Conservation (phyloP, 2,329 filamentous ascomycete species). For the Xylariaceae sp. region DNA sequence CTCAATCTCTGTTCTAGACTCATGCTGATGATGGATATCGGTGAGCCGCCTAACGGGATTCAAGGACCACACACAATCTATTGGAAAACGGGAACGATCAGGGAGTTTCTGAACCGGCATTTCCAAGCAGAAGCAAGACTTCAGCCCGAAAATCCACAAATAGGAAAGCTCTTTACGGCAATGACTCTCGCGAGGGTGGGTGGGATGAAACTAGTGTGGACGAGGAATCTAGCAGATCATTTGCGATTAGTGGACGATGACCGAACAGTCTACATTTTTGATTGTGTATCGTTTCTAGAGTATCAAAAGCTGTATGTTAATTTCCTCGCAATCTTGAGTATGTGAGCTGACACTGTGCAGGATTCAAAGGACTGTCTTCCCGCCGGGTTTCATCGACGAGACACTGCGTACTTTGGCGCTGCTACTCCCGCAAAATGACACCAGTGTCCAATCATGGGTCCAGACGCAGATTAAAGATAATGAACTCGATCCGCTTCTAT, state of each 20-base stretch:
- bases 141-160: conserved; percentile 10
- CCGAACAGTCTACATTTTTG: conserved; percentile 31
- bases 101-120: conserved; percentile 5
- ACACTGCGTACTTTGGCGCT: conserved; percentile 31
- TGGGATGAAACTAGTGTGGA: conserved; percentile 29
- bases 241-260: conserved; percentile 32
- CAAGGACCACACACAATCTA: conserved; percentile 7
- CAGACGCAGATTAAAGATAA: conserved; percentile 5
- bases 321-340: background rate
- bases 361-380: conserved; percentile 18
- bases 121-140: conserved; percentile 2
- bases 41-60: conserved; percentile 6
- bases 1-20: conserved; percentile 10
- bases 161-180: conserved; percentile 19
- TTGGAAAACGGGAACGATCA: conserved; percentile 5
- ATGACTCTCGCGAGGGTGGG: conserved; percentile 25
- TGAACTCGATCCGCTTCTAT: conserved; percentile 22
- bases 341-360: background rate
- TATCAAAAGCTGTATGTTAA: conserved; percentile 14
- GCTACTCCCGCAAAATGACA: conserved; percentile 29
- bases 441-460: conserved; percentile 5
- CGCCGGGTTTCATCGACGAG: conserved; percentile 28
- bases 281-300: conserved; percentile 32
- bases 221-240: conserved; percentile 34
- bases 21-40: conserved; percentile 11